Evolutionary conservation across 768 basidiomycete genomes (phyloP).

Genomic region (Hypholoma sublateritium): DNA sequence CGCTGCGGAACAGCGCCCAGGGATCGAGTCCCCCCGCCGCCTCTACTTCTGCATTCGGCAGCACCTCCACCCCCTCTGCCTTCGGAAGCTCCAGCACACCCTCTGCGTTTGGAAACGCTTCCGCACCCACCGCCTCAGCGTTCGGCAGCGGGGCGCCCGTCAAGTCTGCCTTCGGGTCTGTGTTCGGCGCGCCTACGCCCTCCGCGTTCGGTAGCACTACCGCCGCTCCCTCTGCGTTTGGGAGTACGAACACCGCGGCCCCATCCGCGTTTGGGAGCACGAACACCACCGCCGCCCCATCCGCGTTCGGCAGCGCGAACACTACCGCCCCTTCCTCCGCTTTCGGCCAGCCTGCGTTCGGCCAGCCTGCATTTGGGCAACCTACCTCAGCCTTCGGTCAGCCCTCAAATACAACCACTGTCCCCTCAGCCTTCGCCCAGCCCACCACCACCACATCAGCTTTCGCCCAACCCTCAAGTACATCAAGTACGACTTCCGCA

Average conservation of each 20-base stretch:
- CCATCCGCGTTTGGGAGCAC: background rate
- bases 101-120: slow-evolving; percentile 20
- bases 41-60: slow-evolving; percentile 25
- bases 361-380: slow-evolving; percentile 26
- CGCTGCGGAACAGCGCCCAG: slow-evolving; percentile 48
- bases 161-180: slow-evolving; percentile 38
- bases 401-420: slow-evolving; percentile 16
- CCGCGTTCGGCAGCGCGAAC: slow-evolving; percentile 12
- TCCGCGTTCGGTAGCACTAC: slow-evolving; percentile 5
- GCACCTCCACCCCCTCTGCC: slow-evolving; percentile 9
- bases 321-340: background rate
- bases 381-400: slow-evolving; percentile 26
- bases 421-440: slow-evolving; percentile 39
- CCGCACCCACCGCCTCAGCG: slow-evolving; percentile 26
- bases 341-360: slow-evolving; percentile 24
- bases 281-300: background rate
- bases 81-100: slow-evolving; percentile 7
- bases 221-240: slow-evolving; percentile 6
- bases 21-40: slow-evolving; percentile 18
- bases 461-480: slow-evolving; percentile 19
- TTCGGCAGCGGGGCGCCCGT: slow-evolving; percentile 31
- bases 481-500: slow-evolving; percentile 19
- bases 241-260: background rate
- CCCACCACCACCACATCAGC: slow-evolving; percentile 23
- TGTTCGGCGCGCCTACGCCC: slow-evolving; percentile 31